Base-by-base conservation (phyloP, 345 rosid genomes). In the Sonneratia caseolaris region DNA sequence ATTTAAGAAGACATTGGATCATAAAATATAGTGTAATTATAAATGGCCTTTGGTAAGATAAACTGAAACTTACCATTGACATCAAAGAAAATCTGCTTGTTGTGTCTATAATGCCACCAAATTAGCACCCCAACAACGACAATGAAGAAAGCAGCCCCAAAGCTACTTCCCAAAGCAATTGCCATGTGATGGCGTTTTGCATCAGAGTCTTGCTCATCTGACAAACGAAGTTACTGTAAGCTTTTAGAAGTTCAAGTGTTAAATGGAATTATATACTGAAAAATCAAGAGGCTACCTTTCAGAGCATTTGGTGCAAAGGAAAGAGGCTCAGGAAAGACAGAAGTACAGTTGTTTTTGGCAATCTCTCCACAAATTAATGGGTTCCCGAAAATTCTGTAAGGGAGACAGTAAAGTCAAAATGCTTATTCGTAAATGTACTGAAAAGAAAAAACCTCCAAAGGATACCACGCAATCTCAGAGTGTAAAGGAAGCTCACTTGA, bases 1-100 rank as follows among this genome's bases (percentile, higher is more conserved):
- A 53, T 53, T 16, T 53, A 53, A 53, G 57, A 53, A 53, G 57
- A 47, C 51, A 11, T 47, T 47, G 3, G 51, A 47, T 47, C 16
- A 14, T 7, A 14, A 47, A 47, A 47, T 9, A 47, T 14, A 47
- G 11, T 47, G 51, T 11, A 38, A 32, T n/a, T 43, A 7, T 8
- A 62, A 10, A 64, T 27, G 3, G 64, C 35, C 45, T 7, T 9
- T 15, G 47, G 70, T 7, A 47, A 37, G 45, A 42, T 42, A 42
- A 36, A 67, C 42, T 21, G 21, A 56, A 68, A 79, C 89, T 75
- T 73, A 96, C 99, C 99, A 81, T 96, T 91, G 72, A 96, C 96
- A 65, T 92, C 99, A 76, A 96, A 92, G 88, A 96, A 96, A 69
- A 96, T 89, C 78, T 92, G 98, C 79, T 92, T 87, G 84, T 92